A percentile compares a stretch with the other conserved stretches of the same genome.
These are phyloP conservation scores for Pontederia crassipes DNA, from an alignment of 176 grass and related monocot species.

Conservation along the genomic window DNA sequence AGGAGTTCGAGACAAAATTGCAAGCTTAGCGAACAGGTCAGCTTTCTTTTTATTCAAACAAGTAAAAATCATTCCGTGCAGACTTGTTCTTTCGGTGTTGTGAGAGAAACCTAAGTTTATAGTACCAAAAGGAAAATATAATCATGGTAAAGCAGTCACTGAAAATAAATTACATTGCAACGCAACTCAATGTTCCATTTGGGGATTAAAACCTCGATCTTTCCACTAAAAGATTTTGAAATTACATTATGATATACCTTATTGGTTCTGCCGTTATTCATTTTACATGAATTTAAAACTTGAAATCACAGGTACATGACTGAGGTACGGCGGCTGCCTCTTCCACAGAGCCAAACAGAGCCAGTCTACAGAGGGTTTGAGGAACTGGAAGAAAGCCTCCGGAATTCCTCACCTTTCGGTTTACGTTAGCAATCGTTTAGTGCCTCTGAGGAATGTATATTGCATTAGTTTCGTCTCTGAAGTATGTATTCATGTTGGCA, in stretches of 20 bases:
- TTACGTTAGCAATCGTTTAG: slow-evolving; percentile 16
- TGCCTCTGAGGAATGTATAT: slow-evolving; percentile 8
- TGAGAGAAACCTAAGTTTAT: neutral
- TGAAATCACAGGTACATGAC: slow-evolving; percentile 65
- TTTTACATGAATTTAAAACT: neutral
- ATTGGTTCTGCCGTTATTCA: neutral
- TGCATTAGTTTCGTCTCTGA: slow-evolving; percentile 6
- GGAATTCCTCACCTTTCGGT: slow-evolving; percentile 27
- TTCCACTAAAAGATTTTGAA: neutral
- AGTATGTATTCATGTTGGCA: slow-evolving; percentile 8
- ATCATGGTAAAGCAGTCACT: too few species aligned
- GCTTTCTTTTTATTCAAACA: slow-evolving; percentile 5
- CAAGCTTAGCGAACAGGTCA: slow-evolving; percentile 80
- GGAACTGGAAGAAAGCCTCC: slow-evolving; percentile 72
- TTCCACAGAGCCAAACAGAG: slow-evolving; percentile 74
- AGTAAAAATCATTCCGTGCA: slow-evolving; percentile 6
- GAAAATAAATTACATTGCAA: too few species aligned
- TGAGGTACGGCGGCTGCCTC: slow-evolving; percentile 63
- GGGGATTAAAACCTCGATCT: neutral
- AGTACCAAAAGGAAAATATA: too few species aligned
- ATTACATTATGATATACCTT: slow-evolving; percentile 17
- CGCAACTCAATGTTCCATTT: too few species aligned
- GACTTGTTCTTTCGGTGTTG: neutral
- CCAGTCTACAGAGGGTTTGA: slow-evolving; percentile 62
- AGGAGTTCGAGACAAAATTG: slow-evolving; percentile 68